A percentile compares a stretch with the other conserved stretches of the same genome.
These are phyloP conservation scores for Miamiensis avidus DNA, from an alignment of 169 alveolate species.

Conservation along the genomic window DNA sequence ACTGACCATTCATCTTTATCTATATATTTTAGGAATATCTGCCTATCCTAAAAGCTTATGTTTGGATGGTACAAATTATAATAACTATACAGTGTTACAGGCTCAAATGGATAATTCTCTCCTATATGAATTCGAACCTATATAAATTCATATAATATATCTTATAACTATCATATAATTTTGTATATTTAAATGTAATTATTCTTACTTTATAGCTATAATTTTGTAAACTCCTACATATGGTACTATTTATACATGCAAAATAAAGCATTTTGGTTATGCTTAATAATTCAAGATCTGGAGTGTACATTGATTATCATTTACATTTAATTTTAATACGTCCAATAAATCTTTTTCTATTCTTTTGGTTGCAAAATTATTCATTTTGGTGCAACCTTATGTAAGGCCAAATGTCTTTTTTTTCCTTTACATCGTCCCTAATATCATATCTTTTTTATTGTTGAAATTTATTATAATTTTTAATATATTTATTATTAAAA, in stretches of 20 bases:
- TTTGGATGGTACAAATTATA: not conserved
- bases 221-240: not conserved
- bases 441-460: no score
- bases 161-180: no score
- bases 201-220: not conserved
- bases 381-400: not conserved
- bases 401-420: not conserved
- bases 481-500: no score
- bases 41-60: not conserved
- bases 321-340: not conserved
- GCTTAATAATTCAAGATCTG: no score
- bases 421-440: not conserved
- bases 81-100: not conserved
- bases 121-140: not conserved
- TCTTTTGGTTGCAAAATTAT: not conserved
- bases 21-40: no score
- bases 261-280: not conserved
- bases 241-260: not conserved
- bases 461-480: no score
- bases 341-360: not conserved
- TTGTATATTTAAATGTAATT: no score
- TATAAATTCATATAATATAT: no score
- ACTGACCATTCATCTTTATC: not conserved
- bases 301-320: not conserved
- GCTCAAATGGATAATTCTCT: not conserved